Conservation (phyloP, 352 stramenopile species). For the Achlya hypogyna region DNA sequence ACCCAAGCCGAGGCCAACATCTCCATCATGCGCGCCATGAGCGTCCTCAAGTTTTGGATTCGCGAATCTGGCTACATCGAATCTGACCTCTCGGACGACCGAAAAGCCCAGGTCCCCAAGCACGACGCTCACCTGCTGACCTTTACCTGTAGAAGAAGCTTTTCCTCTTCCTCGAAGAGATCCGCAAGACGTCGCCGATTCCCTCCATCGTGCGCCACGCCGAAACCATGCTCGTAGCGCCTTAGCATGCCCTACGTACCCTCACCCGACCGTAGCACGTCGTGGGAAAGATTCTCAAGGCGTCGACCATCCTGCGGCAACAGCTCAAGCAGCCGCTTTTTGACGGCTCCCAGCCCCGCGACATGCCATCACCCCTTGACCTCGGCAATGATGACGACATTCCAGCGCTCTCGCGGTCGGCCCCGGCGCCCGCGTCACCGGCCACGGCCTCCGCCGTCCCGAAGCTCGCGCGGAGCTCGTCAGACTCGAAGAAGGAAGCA, state of each 20-base stretch:
- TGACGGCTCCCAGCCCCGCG: not conserved
- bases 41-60: constrained; percentile 84
- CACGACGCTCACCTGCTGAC: not conserved
- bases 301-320: constrained; percentile 1
- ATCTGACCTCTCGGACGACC: constrained; percentile 53
- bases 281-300: constrained; percentile 16
- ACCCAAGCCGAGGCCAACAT: constrained; percentile 72
- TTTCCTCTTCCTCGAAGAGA: constrained; percentile 38
- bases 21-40: constrained; percentile 80
- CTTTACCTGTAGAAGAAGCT: not conserved
- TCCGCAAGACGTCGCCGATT: constrained; percentile 64
- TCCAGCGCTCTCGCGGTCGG: not conserved
- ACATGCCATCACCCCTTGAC: constrained; percentile 16
- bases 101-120: constrained; percentile 33
- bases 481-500: constrained; percentile 60
- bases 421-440: not conserved
- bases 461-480: constrained; percentile 58
- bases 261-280: not conserved
- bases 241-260: not conserved
- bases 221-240: constrained; percentile 44
- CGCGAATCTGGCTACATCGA: constrained; percentile 82
- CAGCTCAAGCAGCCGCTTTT: not conserved
- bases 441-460: constrained; percentile 47
- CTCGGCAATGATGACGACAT: constrained; percentile 4
- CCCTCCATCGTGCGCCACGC: constrained; percentile 65